Evolutionary conservation across 2,329 filamentous ascomycete species (phyloP), one percentile per base, ranked within the genome.

Genomic region (Hypoxylon sp.): DNA sequence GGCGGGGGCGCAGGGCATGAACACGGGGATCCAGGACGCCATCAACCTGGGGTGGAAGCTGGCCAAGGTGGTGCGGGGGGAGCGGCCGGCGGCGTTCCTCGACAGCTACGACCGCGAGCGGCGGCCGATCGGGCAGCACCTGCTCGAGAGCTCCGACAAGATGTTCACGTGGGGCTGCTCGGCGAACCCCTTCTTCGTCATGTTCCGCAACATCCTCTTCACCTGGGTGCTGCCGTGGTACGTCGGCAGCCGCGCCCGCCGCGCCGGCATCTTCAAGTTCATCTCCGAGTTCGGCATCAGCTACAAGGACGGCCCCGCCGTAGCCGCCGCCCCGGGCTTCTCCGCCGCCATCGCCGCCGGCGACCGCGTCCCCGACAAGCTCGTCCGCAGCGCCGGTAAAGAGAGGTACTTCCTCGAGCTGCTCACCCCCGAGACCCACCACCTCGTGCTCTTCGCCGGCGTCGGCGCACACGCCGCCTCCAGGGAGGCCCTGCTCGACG

Each of bases 1-100:
- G 0, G 78, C 79, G 0, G 83, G 82, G 2, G 84, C 81, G 0
- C 83, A 84, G 64, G 83, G 83, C 1, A 81, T 86, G 79, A 83
- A 83, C 53, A 81, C 79, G 0, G 81, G 80, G 1, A 77, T 83
- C 40, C 76, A 78, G 48, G 80, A 83, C 58, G 74, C 79, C 0
- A 72, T 79, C 27, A 82, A 83, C 47, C 70, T 83, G 2, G 78
- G 76, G 17, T 83, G 80, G 79, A 83, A 83, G 59, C 68, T 83
- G 1, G 74, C 76, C 0, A 74, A 78, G 0, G 78, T 80, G 4
- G 65, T 82, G 3, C 63, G 60, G 0, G 61, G 62, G 2, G 60
- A 71, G 20, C 66, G 75, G 1, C 70, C 72, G 6, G 65, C 73
- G n/a, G 67, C 72, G 1, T 71, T 83, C 2, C 71, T 83, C 1